A percentile compares a stretch with the other conserved stretches of the same genome.
Conservation (phyloP, 495 filamentous ascomycete genomes). For the Neurospora sp. region DNA sequence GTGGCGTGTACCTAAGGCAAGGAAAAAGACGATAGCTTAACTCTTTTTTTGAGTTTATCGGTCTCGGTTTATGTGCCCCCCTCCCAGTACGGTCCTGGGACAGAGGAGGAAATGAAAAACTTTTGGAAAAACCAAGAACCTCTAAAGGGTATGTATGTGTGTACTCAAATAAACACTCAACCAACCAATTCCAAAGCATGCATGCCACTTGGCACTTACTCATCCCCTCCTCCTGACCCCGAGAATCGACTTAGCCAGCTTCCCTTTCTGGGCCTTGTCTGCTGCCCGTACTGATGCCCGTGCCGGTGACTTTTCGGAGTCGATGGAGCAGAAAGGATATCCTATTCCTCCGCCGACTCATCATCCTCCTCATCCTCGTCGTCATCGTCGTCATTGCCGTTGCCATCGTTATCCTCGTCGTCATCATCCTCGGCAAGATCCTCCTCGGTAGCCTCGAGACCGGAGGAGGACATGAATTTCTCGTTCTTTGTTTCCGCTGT, state of each 20-base stretch:
- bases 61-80: too few species aligned
- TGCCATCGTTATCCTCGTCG: conserved; percentile 19
- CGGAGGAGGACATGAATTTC: conserved; percentile 77
- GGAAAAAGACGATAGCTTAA: too few species aligned
- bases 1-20: too few species aligned
- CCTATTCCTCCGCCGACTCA: background rate
- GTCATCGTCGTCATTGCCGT: conserved; percentile 4
- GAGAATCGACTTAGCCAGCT: background rate
- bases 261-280: background rate
- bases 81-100: too few species aligned
- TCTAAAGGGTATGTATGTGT: background rate
- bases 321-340: background rate
- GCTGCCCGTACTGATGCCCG: background rate
- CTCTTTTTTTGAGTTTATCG: too few species aligned
- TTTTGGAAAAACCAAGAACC: too few species aligned
- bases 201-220: background rate
- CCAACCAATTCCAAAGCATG: background rate
- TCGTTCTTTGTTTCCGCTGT: conserved; percentile 70
- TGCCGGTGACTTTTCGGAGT: background rate
- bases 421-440: conserved; percentile 33
- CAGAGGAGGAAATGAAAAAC: too few species aligned
- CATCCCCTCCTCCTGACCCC: background rate
- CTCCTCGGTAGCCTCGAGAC: conserved; percentile 51
- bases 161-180: background rate
- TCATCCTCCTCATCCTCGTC: conserved; percentile 6